Base-by-base conservation (phyloP, 805 yeast species). In the Kuraishia hungarica region DNA sequence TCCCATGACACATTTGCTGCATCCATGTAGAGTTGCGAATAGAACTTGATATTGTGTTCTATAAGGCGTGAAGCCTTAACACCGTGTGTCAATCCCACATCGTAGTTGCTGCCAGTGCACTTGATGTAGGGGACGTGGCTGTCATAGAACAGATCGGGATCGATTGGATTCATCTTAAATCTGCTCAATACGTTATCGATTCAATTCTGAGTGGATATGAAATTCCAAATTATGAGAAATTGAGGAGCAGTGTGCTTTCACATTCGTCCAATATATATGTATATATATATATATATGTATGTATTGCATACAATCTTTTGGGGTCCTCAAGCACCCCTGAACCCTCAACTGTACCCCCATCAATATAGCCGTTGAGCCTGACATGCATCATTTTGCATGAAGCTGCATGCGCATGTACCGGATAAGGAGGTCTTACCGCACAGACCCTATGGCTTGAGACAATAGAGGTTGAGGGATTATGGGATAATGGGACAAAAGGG, bases 61-160 rank as follows among this genome's bases (percentile, higher is more conserved):
- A 72, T 71, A 51, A 64, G 65, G 4, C 55, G 54, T 51, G 60
- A 59, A 15, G 73, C 76, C 4, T 60, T 59, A 20, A 56, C 53
- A 46, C 76, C 76, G 57, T 72, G 77, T 22, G 63, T 61, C 15
- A 61, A 53, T 2, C 77, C 75, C 51, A 72, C 67, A 55, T 67
- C 68, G 26, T 57, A 62, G 15, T 64, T 60, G n/a, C 65, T 55
- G 2, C 64, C 67, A 2, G 54, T 53, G 7, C 64, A 53, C 49
- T 57, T 61, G 28, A 60, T 61, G 48, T 63, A 66, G 13, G 67
- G 67, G 22, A 61, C 50, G 29, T 61, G 63, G 1, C 67, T 63
- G 39, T 66, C 71, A 54, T 63, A 63, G 53, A 64, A 61, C 54
- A 58, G 57, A 17, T 55, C 57, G 5, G 57, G 57, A 8, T 57